phyloP scores from a whole-genome alignment of 2,329 filamentous ascomycete species.

The Botryotinia calthae region DNA sequence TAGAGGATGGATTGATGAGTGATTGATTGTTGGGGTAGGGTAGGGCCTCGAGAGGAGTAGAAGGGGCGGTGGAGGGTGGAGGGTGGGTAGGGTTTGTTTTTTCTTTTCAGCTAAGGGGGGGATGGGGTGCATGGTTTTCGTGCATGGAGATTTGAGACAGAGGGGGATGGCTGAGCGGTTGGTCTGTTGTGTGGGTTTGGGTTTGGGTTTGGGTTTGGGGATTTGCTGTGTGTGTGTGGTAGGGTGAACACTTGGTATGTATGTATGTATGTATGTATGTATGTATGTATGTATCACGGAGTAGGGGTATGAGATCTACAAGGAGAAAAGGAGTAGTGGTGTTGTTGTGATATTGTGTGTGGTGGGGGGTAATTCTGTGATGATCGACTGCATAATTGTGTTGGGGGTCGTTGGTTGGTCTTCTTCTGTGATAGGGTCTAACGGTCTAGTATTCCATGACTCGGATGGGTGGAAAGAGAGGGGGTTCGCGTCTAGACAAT shows the following conservation, averaged over 20 bases:
- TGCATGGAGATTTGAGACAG: neutral
- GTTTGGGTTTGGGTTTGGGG: neutral
- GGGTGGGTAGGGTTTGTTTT: neutral
- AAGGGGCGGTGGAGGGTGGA: no score
- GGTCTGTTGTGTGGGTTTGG: neutral
- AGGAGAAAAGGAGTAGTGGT: neutral
- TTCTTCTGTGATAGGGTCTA: neutral
- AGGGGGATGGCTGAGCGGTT: no score
- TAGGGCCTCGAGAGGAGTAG: no score
- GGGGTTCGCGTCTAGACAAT: neutral
- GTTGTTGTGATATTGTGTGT: neutral
- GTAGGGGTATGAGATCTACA: neutral
- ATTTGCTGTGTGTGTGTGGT: neutral
- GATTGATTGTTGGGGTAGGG: no score
- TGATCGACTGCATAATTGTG: neutral
- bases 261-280: neutral
- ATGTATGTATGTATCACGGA: neutral
- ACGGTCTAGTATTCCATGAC: neutral
- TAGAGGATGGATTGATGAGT: neutral
- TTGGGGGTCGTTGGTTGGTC: neutral
- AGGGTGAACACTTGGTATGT: neutral
- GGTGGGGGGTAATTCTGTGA: neutral
- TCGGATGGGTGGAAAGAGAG: neutral
- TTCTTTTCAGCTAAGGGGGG: neutral
- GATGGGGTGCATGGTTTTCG: neutral